These are phyloP conservation scores for Starmerella tilneyi DNA, from an alignment of 805 yeast genomes.

Conservation along the genomic window DNA sequence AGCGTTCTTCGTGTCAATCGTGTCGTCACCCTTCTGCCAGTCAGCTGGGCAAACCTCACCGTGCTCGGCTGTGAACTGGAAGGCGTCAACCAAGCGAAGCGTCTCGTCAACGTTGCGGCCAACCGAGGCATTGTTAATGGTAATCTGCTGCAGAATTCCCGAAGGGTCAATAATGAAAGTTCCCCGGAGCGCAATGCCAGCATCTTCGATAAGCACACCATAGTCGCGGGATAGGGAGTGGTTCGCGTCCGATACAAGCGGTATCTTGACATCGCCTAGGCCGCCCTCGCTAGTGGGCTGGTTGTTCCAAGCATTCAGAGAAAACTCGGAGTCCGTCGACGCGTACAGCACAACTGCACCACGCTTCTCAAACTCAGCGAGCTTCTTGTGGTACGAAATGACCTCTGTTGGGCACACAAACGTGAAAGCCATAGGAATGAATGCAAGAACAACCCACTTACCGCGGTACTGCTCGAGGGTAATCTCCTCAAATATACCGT, in stretches of 20 bases:
- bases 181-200: slow-evolving; percentile 96
- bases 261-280: slow-evolving; percentile 88
- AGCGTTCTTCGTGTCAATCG: slow-evolving; percentile 46
- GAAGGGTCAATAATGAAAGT: slow-evolving; percentile 95
- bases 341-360: slow-evolving; percentile 87
- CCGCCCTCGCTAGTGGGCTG: slow-evolving; percentile 96
- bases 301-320: slow-evolving; percentile 97
- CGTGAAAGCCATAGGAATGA: slow-evolving; percentile 98
- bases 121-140: slow-evolving; percentile 97
- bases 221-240: slow-evolving; percentile 89
- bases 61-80: slow-evolving; percentile 98
- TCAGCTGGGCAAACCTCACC: slow-evolving; percentile 99
- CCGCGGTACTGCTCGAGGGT: slow-evolving; percentile 93
- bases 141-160: slow-evolving; percentile 89
- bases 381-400: slow-evolving; percentile 96
- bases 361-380: slow-evolving; percentile 74
- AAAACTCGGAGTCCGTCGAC: slow-evolving; percentile 96
- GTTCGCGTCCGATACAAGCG: slow-evolving; percentile 94
- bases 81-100: slow-evolving; percentile 93
- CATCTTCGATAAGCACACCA: slow-evolving; percentile 95
- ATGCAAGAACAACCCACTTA: slow-evolving; percentile 93
- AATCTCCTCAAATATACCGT: slow-evolving; percentile 92
- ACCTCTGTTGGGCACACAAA: slow-evolving; percentile 99
- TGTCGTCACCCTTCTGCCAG: slow-evolving; percentile 94
- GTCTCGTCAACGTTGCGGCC: slow-evolving; percentile 99